Conservation (phyloP, 1,284 basidiomycete genomes). For the Marasmius tenuissimus region DNA sequence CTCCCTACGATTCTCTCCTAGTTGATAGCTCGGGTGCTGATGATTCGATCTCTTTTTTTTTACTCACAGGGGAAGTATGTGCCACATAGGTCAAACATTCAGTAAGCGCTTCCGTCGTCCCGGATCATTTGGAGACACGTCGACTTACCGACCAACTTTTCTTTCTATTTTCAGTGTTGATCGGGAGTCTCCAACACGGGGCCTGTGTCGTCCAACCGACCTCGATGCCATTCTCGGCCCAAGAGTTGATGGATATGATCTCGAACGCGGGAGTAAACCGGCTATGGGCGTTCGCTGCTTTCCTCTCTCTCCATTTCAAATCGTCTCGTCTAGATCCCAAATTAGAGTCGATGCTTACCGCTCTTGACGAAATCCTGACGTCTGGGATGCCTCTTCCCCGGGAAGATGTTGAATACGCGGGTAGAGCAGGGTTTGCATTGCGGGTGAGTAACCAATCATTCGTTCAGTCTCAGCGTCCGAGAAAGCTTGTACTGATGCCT, state of each 20-base stretch:
- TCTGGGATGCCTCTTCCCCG: slow-evolving; percentile 57
- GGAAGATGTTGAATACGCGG: slow-evolving; percentile 68
- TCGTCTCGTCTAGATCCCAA: slow-evolving; percentile 60
- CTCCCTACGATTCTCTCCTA: not conserved
- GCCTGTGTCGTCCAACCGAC: slow-evolving; percentile 73
- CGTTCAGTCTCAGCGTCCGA: not conserved
- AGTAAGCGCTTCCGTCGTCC: slow-evolving; percentile 42
- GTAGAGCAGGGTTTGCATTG: slow-evolving; percentile 54
- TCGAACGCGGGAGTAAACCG: slow-evolving; percentile 64
- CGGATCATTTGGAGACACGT: not conserved
- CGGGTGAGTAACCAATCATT: slow-evolving; percentile 35
- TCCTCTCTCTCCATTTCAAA: slow-evolving; percentile 60
- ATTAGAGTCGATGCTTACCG: slow-evolving; percentile 53
- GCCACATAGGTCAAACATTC: slow-evolving; percentile 66
- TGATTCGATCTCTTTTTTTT: slow-evolving; percentile 15
- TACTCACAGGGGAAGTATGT: slow-evolving; percentile 61
- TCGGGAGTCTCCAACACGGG: slow-evolving; percentile 68
- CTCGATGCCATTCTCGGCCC: slow-evolving; percentile 57
- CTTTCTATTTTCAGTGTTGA: slow-evolving; percentile 49
- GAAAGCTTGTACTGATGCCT: not conserved
- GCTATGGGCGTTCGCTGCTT: slow-evolving; percentile 67
- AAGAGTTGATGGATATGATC: slow-evolving; percentile 72
- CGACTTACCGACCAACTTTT: slow-evolving; percentile 18
- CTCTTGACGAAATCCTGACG: slow-evolving; percentile 60
- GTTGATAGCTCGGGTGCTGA: not conserved